These are phyloP conservation scores for Botrytis hyacinthi DNA, from an alignment of 2,329 filamentous ascomycete genomes.

Conservation along the genomic window DNA sequence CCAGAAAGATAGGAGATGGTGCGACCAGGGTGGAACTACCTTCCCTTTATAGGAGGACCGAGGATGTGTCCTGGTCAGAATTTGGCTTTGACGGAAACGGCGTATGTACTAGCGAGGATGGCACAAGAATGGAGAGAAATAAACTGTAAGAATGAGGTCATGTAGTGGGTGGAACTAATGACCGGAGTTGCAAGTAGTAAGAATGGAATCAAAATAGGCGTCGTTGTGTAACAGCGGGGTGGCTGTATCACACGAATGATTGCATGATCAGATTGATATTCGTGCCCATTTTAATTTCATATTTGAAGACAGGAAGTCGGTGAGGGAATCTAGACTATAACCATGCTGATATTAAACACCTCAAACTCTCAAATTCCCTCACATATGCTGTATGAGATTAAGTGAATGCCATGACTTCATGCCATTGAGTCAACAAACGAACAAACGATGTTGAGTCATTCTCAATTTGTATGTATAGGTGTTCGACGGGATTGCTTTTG, in stretches of 20 bases:
- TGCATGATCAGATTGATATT: neutral
- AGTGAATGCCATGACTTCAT: neutral
- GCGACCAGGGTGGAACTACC: neutral
- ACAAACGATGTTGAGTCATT: too few species aligned
- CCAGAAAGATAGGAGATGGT: neutral
- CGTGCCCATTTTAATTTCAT: neutral
- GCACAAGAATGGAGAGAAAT: neutral
- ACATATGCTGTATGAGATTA: neutral
- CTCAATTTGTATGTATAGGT: too few species aligned
- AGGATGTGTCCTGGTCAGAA: neutral
- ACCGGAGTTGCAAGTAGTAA: neutral
- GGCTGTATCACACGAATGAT: neutral
- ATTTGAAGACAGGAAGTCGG: neutral
- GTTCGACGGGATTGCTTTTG: neutral
- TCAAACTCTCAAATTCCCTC: neutral
- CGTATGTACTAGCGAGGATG: constrained; percentile 1
- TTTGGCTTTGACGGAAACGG: neutral
- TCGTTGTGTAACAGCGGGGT: neutral
- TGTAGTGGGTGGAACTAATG: constrained; percentile 5
- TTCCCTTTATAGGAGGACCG: neutral
- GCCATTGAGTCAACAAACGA: neutral
- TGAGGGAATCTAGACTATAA: neutral
- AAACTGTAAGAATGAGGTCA: neutral
- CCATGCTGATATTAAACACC: neutral
- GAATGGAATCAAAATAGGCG: neutral